Conservation (phyloP, 257 asterid genomes). For the Fraxinus pennsylvanica region DNA sequence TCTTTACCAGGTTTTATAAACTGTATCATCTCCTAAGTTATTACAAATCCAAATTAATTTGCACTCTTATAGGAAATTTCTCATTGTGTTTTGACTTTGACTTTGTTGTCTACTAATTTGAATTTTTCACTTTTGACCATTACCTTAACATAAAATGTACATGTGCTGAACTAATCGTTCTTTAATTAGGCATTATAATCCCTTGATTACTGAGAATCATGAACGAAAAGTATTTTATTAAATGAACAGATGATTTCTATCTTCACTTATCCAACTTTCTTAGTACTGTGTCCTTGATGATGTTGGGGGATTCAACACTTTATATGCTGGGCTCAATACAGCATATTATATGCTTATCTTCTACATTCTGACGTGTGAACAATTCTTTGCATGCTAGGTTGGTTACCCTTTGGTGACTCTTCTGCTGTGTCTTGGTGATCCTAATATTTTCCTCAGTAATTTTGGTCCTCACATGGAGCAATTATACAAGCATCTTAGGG, state of each 20-base stretch:
- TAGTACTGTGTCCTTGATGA: constrained; percentile 21
- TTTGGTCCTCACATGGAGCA: constrained; percentile 98
- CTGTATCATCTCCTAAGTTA: neutral
- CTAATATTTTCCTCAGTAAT: constrained; percentile 75
- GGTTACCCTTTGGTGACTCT: constrained; percentile 98
- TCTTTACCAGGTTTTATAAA: neutral
- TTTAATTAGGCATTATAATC: constrained; percentile 11
- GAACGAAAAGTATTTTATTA: neutral
- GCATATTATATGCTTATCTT: constrained; percentile 11
- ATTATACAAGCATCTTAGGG: constrained; percentile 92
- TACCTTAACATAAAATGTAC: neutral
- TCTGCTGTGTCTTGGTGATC: constrained; percentile 97
- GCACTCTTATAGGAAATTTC: neutral
- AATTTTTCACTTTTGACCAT: neutral
- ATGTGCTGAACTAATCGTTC: neutral
- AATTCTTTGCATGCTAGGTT: constrained; percentile 53
- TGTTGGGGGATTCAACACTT: constrained; percentile 10
- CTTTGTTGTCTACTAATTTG: neutral
- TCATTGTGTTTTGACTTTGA: neutral
- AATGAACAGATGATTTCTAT: neutral
- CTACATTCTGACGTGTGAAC: constrained; percentile 21
- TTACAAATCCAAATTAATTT: neutral
- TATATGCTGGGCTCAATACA: neutral
- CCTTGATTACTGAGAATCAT: neutral
- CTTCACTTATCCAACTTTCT: constrained; percentile 20